Evolutionary conservation across 2,329 filamentous ascomycete genomes (phyloP), one percentile per base, ranked within the genome.

Genomic region (Phyllosticta capitalensis): DNA sequence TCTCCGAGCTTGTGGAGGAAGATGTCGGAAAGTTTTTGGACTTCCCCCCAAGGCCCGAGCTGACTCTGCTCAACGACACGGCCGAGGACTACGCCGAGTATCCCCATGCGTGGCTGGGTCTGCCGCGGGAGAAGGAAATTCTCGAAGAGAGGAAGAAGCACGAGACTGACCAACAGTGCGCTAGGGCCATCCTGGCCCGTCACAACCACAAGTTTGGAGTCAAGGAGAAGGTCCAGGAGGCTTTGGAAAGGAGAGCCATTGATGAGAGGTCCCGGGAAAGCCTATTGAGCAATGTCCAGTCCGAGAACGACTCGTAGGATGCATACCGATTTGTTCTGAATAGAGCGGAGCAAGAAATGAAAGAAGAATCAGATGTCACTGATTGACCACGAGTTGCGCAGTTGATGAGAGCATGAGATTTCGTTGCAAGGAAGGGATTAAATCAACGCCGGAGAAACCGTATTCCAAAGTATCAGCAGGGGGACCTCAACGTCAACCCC

Each of bases 41-140:
- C 3, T 14, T 19, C n/a, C 20, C 50, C 20, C 4, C 17, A 4
- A 12, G 75, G 48, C 73, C 79, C 17, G 71, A 76, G 57, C 75
- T 96, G 52, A 64, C 78, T 52, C 78, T 96, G 57, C 77, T 92
- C 61, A 85, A 78, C 61, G 65, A 49, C 3, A 66, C 63, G 6
- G 69, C 79, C 57, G 72, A 76, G 12, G 81, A 88, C 65, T 97
- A 87, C 75, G 71, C 68, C 5, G 76, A 86, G 61, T 96, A 96
- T 73, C 92, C 92, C 1, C 83, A 89, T 71, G 73, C 75, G 12
- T 76, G 75, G 66, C 84, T 91, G 28, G 87, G 86, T 5, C 77
- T 96, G 62, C 94, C 92, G 5, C 81, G 78, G 1, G 92, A 97
- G 75, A 63, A 66, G 48, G 81, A 88, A 53, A 82, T 86, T 56